A percentile compares a stretch with the other conserved stretches of the same genome.
Evolutionary conservation across 768 basidiomycete species (phyloP).

Genomic region (Agrocybe praecox): DNA sequence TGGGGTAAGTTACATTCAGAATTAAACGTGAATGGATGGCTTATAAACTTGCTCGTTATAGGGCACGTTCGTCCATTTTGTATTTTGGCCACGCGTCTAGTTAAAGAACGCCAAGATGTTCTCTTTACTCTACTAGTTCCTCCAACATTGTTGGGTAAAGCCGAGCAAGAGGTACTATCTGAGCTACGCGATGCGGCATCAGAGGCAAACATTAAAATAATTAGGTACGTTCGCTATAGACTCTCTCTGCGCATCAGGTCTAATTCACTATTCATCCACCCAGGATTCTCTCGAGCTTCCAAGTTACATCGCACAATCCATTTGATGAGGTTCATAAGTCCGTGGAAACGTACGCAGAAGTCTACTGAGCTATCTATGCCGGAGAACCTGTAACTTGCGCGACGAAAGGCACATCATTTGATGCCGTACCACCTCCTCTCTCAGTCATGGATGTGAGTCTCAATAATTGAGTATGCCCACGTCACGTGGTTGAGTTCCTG

Average conservation of each 20-base stretch:
- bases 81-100: constrained; percentile 7
- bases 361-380: neutral
- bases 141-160: neutral
- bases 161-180: neutral
- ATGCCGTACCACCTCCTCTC: neutral
- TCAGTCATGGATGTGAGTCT: neutral
- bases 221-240: constrained; percentile 3
- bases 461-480: neutral
- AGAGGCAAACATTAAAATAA: neutral
- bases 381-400: neutral
- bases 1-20: neutral
- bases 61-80: constrained; percentile 9
- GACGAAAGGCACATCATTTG: neutral
- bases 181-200: neutral
- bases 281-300: constrained; percentile 9
- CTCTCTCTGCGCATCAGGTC: neutral
- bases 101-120: constrained; percentile 7
- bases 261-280: neutral
- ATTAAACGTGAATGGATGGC: neutral
- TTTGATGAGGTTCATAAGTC: neutral
- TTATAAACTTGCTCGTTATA: neutral
- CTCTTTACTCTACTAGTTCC: constrained; percentile 6
- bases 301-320: neutral
- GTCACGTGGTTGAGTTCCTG: neutral
- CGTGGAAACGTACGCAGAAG: constrained; percentile 1